Evolutionary conservation across 345 rosid genomes (phyloP).

Genomic region (Brassica nigra): DNA sequence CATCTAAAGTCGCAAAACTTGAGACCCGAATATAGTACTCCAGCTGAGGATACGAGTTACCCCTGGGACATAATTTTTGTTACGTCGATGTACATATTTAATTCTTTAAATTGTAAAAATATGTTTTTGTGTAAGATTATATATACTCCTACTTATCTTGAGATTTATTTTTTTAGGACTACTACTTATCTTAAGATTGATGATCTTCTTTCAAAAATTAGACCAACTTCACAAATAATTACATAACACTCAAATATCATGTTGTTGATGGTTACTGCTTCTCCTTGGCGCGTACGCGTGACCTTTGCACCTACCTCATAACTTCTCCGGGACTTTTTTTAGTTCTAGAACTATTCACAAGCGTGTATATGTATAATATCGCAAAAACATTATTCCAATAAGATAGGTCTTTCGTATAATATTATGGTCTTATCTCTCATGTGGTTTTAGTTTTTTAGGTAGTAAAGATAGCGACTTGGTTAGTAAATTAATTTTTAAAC

Average conservation of each 20-base stretch:
- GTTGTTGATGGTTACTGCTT: not conserved
- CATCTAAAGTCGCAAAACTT: too few relatives aligned
- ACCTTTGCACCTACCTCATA: not conserved
- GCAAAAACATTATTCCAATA: not conserved
- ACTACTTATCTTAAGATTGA: too few relatives aligned
- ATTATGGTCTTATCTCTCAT: not conserved
- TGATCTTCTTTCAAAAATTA: not conserved
- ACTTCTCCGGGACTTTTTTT: not conserved
- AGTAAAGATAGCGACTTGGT: conserved; percentile 25
- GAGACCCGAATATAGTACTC: not conserved
- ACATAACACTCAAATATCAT: not conserved
- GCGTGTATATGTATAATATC: not conserved
- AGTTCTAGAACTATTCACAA: conserved; percentile 7
- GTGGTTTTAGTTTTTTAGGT: conserved; percentile 13
- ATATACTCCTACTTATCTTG: too few relatives aligned
- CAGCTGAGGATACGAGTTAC: not conserved
- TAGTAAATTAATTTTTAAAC: not conserved
- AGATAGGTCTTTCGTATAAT: not conserved
- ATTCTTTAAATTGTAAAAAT: not conserved
- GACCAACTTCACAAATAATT: not conserved
- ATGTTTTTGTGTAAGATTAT: not conserved
- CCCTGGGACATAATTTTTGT: not conserved
- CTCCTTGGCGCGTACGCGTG: conserved; percentile 6
- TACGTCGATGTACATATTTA: not conserved
- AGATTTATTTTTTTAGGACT: too few relatives aligned